Percentiles rank a stretch among this genome's conserved stretches.
Conservation (phyloP, 2,329 filamentous ascomycete genomes). For the Sporothrix dimorphospora region DNA sequence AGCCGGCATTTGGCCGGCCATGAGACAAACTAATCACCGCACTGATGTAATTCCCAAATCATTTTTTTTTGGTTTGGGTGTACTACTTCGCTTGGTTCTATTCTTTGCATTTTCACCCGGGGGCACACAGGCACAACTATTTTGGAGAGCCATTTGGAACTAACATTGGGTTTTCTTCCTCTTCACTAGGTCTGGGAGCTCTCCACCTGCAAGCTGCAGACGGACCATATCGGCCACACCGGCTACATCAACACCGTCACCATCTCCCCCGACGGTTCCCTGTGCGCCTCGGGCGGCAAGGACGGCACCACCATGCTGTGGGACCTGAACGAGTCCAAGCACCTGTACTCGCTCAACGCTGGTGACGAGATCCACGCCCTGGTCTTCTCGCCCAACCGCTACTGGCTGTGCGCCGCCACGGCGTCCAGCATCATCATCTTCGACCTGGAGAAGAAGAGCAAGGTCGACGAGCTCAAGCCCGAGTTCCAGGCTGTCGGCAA, state of each 20-base stretch:
- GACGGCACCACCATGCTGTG: constrained; percentile 99
- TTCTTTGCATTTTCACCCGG: not conserved
- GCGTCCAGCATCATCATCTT: constrained; percentile 99
- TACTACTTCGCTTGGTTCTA: constrained; percentile 7
- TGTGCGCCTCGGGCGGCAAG: constrained; percentile 99
- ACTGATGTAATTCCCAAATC: constrained; percentile 63
- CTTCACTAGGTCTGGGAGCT: constrained; percentile 90
- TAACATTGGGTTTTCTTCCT: not conserved
- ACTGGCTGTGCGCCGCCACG: constrained; percentile 99
- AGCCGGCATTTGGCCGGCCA: constrained; percentile 76
- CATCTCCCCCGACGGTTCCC: constrained; percentile 98
- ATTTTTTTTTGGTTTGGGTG: constrained; percentile 5
- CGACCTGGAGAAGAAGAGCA: constrained; percentile 99
- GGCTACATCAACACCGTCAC: constrained; percentile 99
- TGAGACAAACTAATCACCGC: constrained; percentile 86
- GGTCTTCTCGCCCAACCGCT: constrained; percentile 99
- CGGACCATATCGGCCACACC: constrained; percentile 99
- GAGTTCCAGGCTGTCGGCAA: constrained; percentile 95
- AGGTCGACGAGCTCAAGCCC: constrained; percentile 99
- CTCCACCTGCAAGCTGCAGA: constrained; percentile 98
- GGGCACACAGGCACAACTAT: not conserved
- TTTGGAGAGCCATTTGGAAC: not conserved
- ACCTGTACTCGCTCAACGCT: constrained; percentile 99
- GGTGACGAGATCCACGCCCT: constrained; percentile 99
- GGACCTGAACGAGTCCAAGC: constrained; percentile 99